These are phyloP conservation scores for Cryptococcus sp. DNA, from an alignment of 1,284 basidiomycete genomes.

Conservation along the genomic window DNA sequence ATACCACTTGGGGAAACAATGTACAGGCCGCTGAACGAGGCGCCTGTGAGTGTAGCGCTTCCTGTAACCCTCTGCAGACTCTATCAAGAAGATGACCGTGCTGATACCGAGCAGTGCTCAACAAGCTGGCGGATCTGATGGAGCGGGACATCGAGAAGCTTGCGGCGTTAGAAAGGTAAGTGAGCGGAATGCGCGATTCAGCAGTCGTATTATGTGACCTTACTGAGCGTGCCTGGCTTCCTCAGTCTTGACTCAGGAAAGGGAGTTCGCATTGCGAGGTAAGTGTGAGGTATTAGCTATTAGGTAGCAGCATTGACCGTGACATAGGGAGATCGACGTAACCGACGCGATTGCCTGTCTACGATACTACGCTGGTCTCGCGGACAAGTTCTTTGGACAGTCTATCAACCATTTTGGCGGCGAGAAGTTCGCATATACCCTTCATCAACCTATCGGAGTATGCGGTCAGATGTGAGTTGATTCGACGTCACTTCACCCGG, in stretches of 20 bases:
- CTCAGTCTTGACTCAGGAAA: constrained; percentile 74
- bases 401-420: constrained; percentile 49
- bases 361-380: constrained; percentile 72
- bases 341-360: constrained; percentile 76
- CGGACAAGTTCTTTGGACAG: constrained; percentile 66
- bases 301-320: constrained; percentile 27
- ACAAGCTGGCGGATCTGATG: constrained; percentile 88
- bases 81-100: background rate
- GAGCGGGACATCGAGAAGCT: constrained; percentile 72
- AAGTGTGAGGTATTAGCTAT: constrained; percentile 14
- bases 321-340: constrained; percentile 75
- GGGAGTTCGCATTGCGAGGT: constrained; percentile 73
- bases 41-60: constrained; percentile 44
- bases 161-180: constrained; percentile 68
- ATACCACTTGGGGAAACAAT: constrained; percentile 87
- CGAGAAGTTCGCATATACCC: constrained; percentile 78
- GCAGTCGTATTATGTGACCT: too few relatives aligned
- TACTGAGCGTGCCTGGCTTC: too few relatives aligned
- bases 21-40: constrained; percentile 78
- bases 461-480: constrained; percentile 77
- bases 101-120: constrained; percentile 58
- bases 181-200: constrained; percentile 60
- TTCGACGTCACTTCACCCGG: background rate
- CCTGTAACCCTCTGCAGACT: background rate
- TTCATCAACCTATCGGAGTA: constrained; percentile 91